Evolutionary conservation across 192 early-diverging fungal genomes (phyloP).

Genomic region (Chytriomyces sp.): DNA sequence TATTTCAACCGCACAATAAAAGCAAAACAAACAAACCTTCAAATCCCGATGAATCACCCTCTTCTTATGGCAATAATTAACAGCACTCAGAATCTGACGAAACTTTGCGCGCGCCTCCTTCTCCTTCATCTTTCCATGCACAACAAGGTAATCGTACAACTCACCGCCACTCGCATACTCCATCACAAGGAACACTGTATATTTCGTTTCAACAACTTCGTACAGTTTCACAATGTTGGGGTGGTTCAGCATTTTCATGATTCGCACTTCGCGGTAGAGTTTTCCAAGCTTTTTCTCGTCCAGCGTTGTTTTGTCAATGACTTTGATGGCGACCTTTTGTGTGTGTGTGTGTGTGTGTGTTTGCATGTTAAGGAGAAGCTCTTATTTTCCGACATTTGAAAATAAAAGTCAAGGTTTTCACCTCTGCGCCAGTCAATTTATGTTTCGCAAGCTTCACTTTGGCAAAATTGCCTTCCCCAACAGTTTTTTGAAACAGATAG

Average conservation of each 20-base stretch:
- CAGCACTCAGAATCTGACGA: slow-evolving; percentile 65
- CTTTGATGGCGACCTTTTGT: slow-evolving; percentile 63
- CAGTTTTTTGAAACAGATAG: slow-evolving; percentile 92
- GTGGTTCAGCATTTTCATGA: slow-evolving; percentile 79
- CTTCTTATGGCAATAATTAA: slow-evolving; percentile 68
- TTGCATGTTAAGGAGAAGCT: too few species aligned
- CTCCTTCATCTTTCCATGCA: slow-evolving; percentile 78
- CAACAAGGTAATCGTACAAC: slow-evolving; percentile 94
- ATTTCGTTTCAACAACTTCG: slow-evolving; percentile 87
- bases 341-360: too few species aligned
- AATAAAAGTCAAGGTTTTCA: too few species aligned
- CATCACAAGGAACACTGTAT: slow-evolving; percentile 94
- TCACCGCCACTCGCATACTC: slow-evolving; percentile 93
- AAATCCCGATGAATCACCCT: slow-evolving; percentile 58
- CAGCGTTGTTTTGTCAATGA: slow-evolving; percentile 67
- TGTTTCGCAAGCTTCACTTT: slow-evolving; percentile 97
- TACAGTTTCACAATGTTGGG: slow-evolving; percentile 85
- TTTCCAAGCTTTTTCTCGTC: slow-evolving; percentile 67
- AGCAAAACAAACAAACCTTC: slow-evolving; percentile 53
- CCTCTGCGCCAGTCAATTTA: slow-evolving; percentile 58
- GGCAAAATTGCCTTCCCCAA: slow-evolving; percentile 98
- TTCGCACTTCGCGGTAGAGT: slow-evolving; percentile 67
- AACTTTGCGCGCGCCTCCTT: slow-evolving; percentile 66
- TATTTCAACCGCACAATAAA: too few species aligned
- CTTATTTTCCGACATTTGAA: too few species aligned